These are phyloP conservation scores for Cordyceps militaris DNA, from an alignment of 2,329 filamentous ascomycete species.

Conservation along the genomic window DNA sequence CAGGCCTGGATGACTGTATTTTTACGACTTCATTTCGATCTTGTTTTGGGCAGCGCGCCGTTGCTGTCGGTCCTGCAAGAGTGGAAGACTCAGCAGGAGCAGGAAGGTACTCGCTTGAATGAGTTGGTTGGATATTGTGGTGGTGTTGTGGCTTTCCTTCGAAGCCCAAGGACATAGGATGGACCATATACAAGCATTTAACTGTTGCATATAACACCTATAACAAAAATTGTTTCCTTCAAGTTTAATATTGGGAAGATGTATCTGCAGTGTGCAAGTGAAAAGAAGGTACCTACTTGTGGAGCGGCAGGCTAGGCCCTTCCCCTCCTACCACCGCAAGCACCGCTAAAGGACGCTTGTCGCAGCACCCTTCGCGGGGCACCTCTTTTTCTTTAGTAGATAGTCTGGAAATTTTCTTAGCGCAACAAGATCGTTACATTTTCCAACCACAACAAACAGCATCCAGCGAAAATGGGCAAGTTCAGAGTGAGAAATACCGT, in stretches of 20 bases:
- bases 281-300: background rate
- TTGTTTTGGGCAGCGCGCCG: conserved; percentile 42
- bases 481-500: conserved; percentile 9
- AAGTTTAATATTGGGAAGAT: background rate
- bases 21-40: conserved; percentile 65
- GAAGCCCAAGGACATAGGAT: conserved; percentile 48
- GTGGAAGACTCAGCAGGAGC: conserved; percentile 68
- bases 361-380: conserved; percentile 5
- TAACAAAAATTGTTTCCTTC: background rate
- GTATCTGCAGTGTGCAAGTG: background rate
- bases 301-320: background rate
- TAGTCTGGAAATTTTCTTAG: conserved; percentile 11
- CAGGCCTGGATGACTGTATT: conserved; percentile 99
- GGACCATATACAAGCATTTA: background rate
- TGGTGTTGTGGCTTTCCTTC: conserved; percentile 77
- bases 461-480: conserved; percentile 8
- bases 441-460: background rate
- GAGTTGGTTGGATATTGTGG: conserved; percentile 79
- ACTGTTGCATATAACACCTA: conserved; percentile 6
- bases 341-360: background rate
- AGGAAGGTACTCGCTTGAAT: conserved; percentile 63
- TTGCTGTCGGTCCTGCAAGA: conserved; percentile 54
- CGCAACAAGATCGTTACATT: background rate
- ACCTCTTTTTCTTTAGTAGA: conserved; percentile 1
- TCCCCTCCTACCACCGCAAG: background rate